Conservation (phyloP, 2,329 filamentous ascomycete genomes). For the Xylariales sp. region DNA sequence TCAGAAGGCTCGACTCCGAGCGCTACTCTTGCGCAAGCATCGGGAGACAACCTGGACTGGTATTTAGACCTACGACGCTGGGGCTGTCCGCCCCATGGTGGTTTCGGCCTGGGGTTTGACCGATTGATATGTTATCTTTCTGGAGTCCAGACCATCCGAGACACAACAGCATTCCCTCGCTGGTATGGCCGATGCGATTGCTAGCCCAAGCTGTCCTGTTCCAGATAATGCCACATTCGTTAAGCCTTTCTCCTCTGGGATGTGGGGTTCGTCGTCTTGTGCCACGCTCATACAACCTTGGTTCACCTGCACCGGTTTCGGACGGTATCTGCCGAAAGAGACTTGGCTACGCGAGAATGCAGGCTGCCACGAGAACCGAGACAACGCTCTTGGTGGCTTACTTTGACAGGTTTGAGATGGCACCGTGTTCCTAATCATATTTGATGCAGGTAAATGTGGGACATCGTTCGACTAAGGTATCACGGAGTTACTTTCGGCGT, state of each 20-base stretch:
- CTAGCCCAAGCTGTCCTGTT: constrained; percentile 24
- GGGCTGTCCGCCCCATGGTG: constrained; percentile 88
- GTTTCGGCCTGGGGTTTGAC: constrained; percentile 88
- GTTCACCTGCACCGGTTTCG: constrained; percentile 14
- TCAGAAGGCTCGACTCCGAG: constrained; percentile 17
- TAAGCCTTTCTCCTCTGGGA: constrained; percentile 36
- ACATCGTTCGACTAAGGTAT: background rate
- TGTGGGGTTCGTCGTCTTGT: constrained; percentile 22
- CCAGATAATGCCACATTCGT: constrained; percentile 28
- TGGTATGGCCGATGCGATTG: constrained; percentile 62
- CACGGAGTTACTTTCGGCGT: background rate
- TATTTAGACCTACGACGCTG: constrained; percentile 84
- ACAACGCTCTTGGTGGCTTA: constrained; percentile 13
- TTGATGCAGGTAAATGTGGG: background rate
- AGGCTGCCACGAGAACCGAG: constrained; percentile 14
- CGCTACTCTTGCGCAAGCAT: constrained; percentile 24
- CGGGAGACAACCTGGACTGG: constrained; percentile 60
- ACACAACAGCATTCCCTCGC: constrained; percentile 81
- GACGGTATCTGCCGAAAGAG: constrained; percentile 18
- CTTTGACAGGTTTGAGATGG: constrained; percentile 19
- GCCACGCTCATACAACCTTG: constrained; percentile 22
- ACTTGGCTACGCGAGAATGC: constrained; percentile 15
- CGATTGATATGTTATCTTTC: constrained; percentile 78
- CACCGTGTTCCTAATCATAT: too few species aligned
- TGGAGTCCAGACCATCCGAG: constrained; percentile 76